A percentile compares a stretch with the other conserved stretches of the same genome.
These are phyloP conservation scores for Curvularia sp. DNA, from an alignment of 2,329 filamentous ascomycete genomes.

Conservation along the genomic window DNA sequence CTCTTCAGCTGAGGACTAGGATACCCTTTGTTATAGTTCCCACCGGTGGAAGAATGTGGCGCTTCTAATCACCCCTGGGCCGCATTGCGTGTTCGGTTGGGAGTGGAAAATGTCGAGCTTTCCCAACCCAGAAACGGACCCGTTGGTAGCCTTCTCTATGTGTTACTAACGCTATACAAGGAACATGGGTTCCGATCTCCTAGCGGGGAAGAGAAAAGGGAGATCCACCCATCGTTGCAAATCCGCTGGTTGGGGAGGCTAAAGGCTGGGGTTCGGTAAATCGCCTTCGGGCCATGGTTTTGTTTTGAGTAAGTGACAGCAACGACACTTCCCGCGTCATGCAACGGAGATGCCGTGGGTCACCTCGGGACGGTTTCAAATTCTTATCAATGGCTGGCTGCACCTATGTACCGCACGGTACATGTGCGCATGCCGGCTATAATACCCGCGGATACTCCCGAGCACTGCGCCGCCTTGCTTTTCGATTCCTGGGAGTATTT, in stretches of 20 bases:
- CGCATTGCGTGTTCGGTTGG: neutral
- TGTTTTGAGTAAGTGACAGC: constrained; percentile 16
- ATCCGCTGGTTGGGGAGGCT: neutral
- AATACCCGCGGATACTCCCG: constrained; percentile 16
- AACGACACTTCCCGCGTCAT: constrained; percentile 9
- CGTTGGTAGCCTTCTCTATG: neutral
- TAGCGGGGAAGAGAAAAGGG: neutral
- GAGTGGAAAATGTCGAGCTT: neutral
- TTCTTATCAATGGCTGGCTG: constrained; percentile 1
- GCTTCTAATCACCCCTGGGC: neutral
- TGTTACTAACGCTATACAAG: neutral
- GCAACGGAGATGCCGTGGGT: constrained; percentile 11
- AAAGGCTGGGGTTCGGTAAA: constrained; percentile 1
- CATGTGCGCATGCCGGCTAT: constrained; percentile 13
- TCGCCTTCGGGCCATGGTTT: constrained; percentile 7
- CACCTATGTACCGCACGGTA: constrained; percentile 8
- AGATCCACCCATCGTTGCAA: neutral
- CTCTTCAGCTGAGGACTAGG: neutral
- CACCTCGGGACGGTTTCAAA: constrained; percentile 13
- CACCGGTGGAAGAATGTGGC: neutral
- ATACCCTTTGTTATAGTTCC: neutral
- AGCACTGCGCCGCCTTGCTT: constrained; percentile 5
- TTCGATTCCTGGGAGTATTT: constrained; percentile 1
- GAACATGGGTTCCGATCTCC: neutral
- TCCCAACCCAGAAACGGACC: neutral